These are phyloP conservation scores for Solanum piurae DNA, from an alignment of 257 asterid genomes.

Conservation along the genomic window DNA sequence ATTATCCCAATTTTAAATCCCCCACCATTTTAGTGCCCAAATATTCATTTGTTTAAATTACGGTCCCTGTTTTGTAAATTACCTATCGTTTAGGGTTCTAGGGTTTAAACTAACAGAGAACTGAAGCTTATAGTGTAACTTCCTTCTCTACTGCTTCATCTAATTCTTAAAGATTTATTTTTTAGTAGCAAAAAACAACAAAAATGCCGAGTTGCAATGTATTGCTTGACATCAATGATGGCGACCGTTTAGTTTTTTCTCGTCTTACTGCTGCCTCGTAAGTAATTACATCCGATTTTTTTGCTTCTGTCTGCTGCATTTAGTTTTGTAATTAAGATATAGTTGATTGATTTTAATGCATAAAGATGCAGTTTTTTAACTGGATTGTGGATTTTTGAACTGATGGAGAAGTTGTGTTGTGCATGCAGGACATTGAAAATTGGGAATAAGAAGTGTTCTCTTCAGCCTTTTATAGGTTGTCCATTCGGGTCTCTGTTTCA, in stretches of 20 bases:
- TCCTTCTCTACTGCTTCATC: not conserved
- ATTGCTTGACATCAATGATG: conserved; percentile 91
- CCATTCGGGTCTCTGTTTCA: conserved; percentile 79
- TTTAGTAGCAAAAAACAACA: not conserved
- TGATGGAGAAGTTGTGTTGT: not conserved
- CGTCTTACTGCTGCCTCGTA: conserved; percentile 87
- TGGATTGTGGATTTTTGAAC: not conserved
- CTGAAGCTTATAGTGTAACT: not conserved
- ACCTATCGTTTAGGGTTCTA: not conserved
- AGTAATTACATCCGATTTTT: conserved; percentile 6
- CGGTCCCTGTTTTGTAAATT: not conserved
- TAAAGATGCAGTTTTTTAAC: not conserved
- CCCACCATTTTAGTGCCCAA: not conserved
- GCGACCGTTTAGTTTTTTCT: conserved; percentile 84
- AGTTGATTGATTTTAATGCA: not conserved
- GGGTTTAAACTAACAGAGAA: not conserved
- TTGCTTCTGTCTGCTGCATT: not conserved
- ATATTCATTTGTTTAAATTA: not conserved
- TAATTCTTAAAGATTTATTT: not conserved
- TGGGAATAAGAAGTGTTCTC: conserved; percentile 65
- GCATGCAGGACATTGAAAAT: conserved; percentile 61
- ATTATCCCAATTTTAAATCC: not conserved
- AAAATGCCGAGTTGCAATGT: conserved; percentile 73
- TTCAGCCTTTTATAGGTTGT: conserved; percentile 79
- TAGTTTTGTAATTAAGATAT: not conserved